Percentiles rank a stretch among this genome's conserved stretches.
These are phyloP conservation scores for Microcos paniculata DNA, from an alignment of 345 rosid genomes.

Conservation along the genomic window DNA sequence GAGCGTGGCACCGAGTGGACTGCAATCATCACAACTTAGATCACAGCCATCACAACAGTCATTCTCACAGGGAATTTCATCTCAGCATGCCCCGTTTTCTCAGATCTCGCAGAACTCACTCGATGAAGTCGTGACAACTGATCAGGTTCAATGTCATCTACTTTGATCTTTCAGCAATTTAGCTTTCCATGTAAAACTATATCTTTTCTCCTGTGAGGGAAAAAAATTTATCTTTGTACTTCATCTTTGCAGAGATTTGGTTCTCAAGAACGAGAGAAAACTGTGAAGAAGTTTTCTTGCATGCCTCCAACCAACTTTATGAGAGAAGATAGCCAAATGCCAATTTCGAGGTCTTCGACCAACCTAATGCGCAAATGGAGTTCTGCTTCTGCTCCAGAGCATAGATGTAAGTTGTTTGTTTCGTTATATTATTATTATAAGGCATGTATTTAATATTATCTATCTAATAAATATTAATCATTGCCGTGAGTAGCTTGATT, in stretches of 20 bases:
- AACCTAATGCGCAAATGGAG: conserved; percentile 58
- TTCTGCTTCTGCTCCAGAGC: conserved; percentile 41
- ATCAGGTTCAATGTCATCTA: conserved; percentile 50
- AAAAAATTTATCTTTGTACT: neutral
- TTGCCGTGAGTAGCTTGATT: neutral
- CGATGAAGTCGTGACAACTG: conserved; percentile 53
- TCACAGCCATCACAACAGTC: conserved; percentile 82
- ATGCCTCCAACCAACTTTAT: conserved; percentile 43
- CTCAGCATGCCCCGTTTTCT: conserved; percentile 76
- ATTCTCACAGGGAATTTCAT: conserved; percentile 78
- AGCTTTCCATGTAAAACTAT: neutral
- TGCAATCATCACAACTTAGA: conserved; percentile 63
- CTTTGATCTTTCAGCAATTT: neutral
- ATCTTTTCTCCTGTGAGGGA: neutral
- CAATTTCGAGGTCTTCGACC: conserved; percentile 53
- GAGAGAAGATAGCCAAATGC: conserved; percentile 66
- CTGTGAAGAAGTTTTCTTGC: conserved; percentile 52
- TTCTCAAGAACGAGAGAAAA: conserved; percentile 67
- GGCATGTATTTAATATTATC: conserved; percentile 2
- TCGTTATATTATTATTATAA: neutral
- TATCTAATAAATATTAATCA: neutral
- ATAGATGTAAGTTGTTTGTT: conserved; percentile 43
- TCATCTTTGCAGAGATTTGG: conserved; percentile 55
- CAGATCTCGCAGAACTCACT: conserved; percentile 78
- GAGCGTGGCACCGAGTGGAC: conserved; percentile 36